Base-by-base conservation (phyloP, 2,329 filamentous ascomycete genomes). In the Fusarium sp. region DNA sequence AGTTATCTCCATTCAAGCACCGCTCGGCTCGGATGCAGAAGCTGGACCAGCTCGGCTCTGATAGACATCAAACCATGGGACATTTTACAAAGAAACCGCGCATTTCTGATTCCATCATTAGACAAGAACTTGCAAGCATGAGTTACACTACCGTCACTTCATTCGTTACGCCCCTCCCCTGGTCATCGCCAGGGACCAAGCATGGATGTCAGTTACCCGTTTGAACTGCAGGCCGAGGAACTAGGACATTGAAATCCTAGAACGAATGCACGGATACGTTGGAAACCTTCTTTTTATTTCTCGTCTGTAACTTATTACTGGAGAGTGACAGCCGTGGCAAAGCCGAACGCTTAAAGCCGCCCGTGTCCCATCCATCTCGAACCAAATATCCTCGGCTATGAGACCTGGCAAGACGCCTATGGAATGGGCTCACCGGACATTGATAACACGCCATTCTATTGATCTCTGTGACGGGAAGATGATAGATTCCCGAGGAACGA, bases 201-300 rank as follows among this genome's bases (percentile, higher is more conserved):
- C 71, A 74, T 66, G 71, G 72, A 59, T 67, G 32, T 59, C 56
- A 70, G 43, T 58, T 58, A 65, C 62, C 50, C 62, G 62, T 58
- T 58, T 35, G 50, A 64, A 57, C 62, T 64, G 62, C 50, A 64
- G 35, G 56, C 61, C 40, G 33, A 57, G 50, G 30, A 56, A 60
- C 72, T 75, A 75, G 72, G 72, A 75, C 65, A 75, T 74, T 72
- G 69, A 74, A 72, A 61, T 74, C 72, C 72, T 70, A 61, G 33
- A 56, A 63, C 68, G 58, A 74, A 43, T 70, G 59, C 62, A 69
- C 50, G 71, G 63, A 56, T 40, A 40, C 35, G 25, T 43, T 58
- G 43, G 45, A 65, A 71, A 74, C 27, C 37, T 63, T 66, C 38
- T 65, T 71, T 65, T 68, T 22, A 22, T 22, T 22, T 35, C 30